Base-by-base conservation (phyloP, 2,329 filamentous ascomycete genomes). In the Colletotrichum limetticola region DNA sequence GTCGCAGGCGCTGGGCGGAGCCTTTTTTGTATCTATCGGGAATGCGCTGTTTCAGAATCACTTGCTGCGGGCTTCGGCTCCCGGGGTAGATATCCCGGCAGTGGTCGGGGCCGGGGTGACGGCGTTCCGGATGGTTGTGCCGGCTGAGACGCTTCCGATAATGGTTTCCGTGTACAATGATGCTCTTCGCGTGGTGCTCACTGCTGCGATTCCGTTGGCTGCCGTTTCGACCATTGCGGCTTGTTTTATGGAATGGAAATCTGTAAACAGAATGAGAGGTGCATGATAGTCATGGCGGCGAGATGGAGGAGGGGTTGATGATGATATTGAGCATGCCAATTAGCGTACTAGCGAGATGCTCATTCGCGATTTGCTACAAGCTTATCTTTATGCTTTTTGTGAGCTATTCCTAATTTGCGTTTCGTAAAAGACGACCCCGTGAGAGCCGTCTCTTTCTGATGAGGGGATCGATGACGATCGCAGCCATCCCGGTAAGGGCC, bases 121-220 rank as follows among this genome's bases (percentile, higher is more conserved):
- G 0, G 83, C 88, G 70, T 81, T 94, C 42, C 85, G 87, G 71
- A 26, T 58, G 5, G 81, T 81, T 1, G 88, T 93, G 67, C 77
- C 85, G 0, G 68, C 80, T 0, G 78, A 87, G 14, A 83, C 84
- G 74, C 77, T 92, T 0, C 77, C 81, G 0, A 84, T 83, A 0
- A 88, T 93, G 55, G 80, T 92, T 19, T 64, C 77, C 0, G 89
- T 88, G 0, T 93, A 93, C 80, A 91, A 88, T 71, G 81, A 87
- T 64, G 88, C 88, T 0, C 89, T 91, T 76, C 90, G 90, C 76
- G 88, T 91, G 7, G 84, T 86, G 4, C 85, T 90, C 30, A 91
- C 71, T 8, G 68, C 46, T 35, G 71, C 71, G 3, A 64, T 74
- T 46, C 62, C 68, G 1, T 49, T 74, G 68, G 68, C 68, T 12